Evolutionary conservation across 169 alveolate species (phyloP).

Genomic region (Plasmodium relictum): DNA sequence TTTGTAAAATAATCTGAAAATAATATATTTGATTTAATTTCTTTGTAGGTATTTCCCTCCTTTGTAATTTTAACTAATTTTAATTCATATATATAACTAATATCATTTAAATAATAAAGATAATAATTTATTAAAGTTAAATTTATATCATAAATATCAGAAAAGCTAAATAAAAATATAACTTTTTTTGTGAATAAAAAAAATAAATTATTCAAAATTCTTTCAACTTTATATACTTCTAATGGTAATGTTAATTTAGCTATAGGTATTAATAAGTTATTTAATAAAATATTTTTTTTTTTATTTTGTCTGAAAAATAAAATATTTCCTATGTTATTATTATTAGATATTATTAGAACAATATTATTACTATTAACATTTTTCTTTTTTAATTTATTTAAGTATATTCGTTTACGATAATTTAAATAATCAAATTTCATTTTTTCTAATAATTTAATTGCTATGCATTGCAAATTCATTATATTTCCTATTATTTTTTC

Average conservation of each 20-base stretch:
- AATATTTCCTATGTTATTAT: neutral
- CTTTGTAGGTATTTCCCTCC: slow-evolving; percentile 14
- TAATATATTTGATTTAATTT: slow-evolving; percentile 2
- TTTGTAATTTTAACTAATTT: slow-evolving; percentile 11
- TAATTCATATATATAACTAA: slow-evolving; percentile 6
- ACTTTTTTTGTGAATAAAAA: slow-evolving; percentile 34
- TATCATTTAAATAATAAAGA: neutral
- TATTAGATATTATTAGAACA: neutral
- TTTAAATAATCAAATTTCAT: slow-evolving; percentile 27
- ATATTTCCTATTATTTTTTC: slow-evolving; percentile 5
- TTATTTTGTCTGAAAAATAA: neutral
- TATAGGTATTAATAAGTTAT: slow-evolving; percentile 37
- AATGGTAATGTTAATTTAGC: slow-evolving; percentile 33
- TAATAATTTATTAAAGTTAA: slow-evolving; percentile 24
- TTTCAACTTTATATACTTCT: slow-evolving; percentile 28
- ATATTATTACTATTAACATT: neutral
- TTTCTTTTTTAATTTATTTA: neutral
- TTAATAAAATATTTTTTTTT: neutral
- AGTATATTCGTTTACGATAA: slow-evolving; percentile 5
- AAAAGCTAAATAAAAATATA: slow-evolving; percentile 51
- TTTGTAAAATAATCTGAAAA: slow-evolving; percentile 12
- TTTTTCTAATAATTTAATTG: slow-evolving; percentile 14
- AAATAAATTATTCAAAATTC: slow-evolving; percentile 13
- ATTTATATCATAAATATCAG: slow-evolving; percentile 18
- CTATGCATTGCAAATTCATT: slow-evolving; percentile 10